These are phyloP conservation scores for Fusarium humuli DNA, from an alignment of 2,329 filamentous ascomycete genomes.

Conservation along the genomic window DNA sequence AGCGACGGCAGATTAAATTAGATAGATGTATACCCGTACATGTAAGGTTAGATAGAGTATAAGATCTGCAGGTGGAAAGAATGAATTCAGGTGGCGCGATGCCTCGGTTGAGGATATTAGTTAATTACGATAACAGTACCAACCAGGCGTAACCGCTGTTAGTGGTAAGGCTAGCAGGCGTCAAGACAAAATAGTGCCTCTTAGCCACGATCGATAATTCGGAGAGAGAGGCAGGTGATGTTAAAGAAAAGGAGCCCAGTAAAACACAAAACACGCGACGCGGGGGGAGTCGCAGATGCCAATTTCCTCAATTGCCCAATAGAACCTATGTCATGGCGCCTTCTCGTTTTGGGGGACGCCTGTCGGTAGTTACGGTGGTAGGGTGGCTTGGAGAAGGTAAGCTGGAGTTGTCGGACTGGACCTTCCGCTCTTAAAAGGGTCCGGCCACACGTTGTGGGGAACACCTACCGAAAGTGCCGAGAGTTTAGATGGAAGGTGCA, in stretches of 20 bases:
- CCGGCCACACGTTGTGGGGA: constrained; percentile 20
- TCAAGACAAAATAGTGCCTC: neutral
- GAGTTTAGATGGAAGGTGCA: neutral
- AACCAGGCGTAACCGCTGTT: constrained; percentile 14
- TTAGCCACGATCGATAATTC: neutral
- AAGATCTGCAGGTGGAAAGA: constrained; percentile 11
- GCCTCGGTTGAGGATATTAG: constrained; percentile 36
- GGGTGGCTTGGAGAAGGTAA: constrained; percentile 3
- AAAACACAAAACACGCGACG: constrained; percentile 6
- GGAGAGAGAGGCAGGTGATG: neutral
- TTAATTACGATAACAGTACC: constrained; percentile 33
- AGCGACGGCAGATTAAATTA: neutral
- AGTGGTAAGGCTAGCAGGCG: constrained; percentile 24
- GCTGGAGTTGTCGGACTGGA: constrained; percentile 2
- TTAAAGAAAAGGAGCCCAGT: constrained; percentile 11
- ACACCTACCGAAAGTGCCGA: constrained; percentile 19
- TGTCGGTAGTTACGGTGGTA: constrained; percentile 21
- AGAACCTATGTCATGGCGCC: constrained; percentile 7
- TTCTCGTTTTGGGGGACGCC: constrained; percentile 23
- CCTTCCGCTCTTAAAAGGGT: constrained; percentile 4
- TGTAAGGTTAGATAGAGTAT: neutral
- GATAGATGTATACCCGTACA: neutral
- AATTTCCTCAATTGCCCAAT: constrained; percentile 22
- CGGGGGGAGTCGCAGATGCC: constrained; percentile 1
- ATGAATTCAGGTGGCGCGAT: constrained; percentile 14